A percentile compares a stretch with the other conserved stretches of the same genome.
Conservation (phyloP, 148 eudicot species). For the Beta vulgaris region DNA sequence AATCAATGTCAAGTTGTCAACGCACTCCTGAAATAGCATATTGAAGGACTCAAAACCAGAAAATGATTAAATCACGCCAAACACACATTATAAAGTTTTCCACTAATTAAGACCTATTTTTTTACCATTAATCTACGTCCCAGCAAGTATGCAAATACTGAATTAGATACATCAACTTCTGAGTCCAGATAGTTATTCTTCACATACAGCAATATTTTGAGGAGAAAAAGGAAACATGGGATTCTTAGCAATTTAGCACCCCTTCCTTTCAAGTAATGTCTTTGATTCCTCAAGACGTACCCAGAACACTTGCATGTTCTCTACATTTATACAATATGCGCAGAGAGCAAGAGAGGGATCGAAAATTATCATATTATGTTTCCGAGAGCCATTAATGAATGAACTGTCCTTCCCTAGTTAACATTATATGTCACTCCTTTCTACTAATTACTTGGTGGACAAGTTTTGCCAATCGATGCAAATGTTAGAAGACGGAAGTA, state of each 20-base stretch:
- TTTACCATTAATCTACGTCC: not conserved
- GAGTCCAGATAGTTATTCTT: not conserved
- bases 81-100: not conserved
- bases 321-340: not conserved
- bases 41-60: constrained; percentile 48
- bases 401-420: not conserved
- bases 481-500: not conserved
- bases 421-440: not conserved
- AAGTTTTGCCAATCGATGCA: not conserved
- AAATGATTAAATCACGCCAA: constrained; percentile 13
- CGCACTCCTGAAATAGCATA: constrained; percentile 66
- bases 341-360: not conserved
- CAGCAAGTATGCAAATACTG: too few species aligned
- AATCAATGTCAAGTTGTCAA: constrained; percentile 85
- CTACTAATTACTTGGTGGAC: not conserved
- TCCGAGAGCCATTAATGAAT: not conserved
- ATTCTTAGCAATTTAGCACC: not conserved
- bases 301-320: not conserved
- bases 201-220: not conserved
- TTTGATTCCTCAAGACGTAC: not conserved
- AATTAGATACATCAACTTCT: too few species aligned
- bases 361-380: not conserved
- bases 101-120: not conserved
- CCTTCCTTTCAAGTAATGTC: not conserved
- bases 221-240: not conserved